Conservation (phyloP, 495 filamentous ascomycete species). For the Talaromyces nanjingensis region DNA sequence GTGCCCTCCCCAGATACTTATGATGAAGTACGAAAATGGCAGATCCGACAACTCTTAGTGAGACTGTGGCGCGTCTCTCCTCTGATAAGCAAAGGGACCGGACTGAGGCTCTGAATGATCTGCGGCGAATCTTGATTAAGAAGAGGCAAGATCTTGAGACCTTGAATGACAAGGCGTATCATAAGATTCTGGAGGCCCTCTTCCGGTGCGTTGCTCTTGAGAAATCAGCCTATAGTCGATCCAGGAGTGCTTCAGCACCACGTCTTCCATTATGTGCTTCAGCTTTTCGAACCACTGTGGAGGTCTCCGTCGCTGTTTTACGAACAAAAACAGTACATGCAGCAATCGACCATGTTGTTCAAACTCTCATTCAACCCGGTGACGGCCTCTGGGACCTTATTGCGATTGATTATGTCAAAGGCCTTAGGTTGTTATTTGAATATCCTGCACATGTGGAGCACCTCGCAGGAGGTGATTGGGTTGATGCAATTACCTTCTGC, state of each 20-base stretch:
- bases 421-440: conserved; percentile 60
- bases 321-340: conserved; percentile 70
- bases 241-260: conserved; percentile 38
- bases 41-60: conserved; percentile 27
- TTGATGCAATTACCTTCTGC: conserved; percentile 61
- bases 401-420: conserved; percentile 69
- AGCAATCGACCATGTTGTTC: conserved; percentile 71
- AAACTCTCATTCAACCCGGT: conserved; percentile 55
- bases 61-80: conserved; percentile 32
- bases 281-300: conserved; percentile 62
- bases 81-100: conserved; percentile 51
- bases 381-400: conserved; percentile 66
- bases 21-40: conserved; percentile 17
- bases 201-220: conserved; percentile 65
- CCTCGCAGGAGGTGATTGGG: conserved; percentile 61
- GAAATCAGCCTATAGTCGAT: conserved; percentile 53
- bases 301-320: conserved; percentile 59
- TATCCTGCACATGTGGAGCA: conserved; percentile 73
- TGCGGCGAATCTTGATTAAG: conserved; percentile 57
- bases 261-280: conserved; percentile 67
- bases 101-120: conserved; percentile 44
- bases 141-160: conserved; percentile 45
- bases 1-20: background rate
- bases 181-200: conserved; percentile 73
- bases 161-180: conserved; percentile 69